phyloP scores from a whole-genome alignment of 2,329 filamentous ascomycete species.

The Scytalidium lignicola region DNA sequence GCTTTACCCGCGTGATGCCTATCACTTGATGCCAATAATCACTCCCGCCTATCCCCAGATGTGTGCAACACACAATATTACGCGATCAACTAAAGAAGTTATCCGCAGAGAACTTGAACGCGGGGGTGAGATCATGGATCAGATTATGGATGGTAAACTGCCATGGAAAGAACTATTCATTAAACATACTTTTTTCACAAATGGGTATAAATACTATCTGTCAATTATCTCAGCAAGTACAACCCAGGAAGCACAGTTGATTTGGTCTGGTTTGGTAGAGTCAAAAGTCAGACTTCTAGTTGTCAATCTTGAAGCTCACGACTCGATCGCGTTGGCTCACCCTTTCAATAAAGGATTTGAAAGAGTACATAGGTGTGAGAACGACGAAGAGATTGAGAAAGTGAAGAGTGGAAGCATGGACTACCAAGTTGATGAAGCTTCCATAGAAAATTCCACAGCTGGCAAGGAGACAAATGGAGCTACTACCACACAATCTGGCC shows the following conservation, averaged over 20 bases:
- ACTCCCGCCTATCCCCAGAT: slow-evolving; percentile 96
- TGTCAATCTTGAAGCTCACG: slow-evolving; percentile 73
- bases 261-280: slow-evolving; percentile 89
- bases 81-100: slow-evolving; percentile 75
- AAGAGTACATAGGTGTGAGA: slow-evolving; percentile 66
- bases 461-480: slow-evolving; percentile 32
- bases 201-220: slow-evolving; percentile 93
- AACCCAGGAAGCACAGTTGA: slow-evolving; percentile 76
- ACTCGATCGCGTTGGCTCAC: slow-evolving; percentile 76
- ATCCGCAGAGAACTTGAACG: slow-evolving; percentile 79
- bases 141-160: slow-evolving; percentile 70
- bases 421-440: slow-evolving; percentile 43
- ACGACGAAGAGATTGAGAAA: slow-evolving; percentile 55
- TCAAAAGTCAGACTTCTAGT: slow-evolving; percentile 88
- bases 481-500: slow-evolving; percentile 31
- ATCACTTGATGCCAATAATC: slow-evolving; percentile 96
- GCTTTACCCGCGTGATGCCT: slow-evolving; percentile 74
- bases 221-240: slow-evolving; percentile 79
- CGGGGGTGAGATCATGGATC: slow-evolving; percentile 70
- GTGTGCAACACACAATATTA: slow-evolving; percentile 96
- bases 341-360: slow-evolving; percentile 93
- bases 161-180: slow-evolving; percentile 85
- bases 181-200: slow-evolving; percentile 89
- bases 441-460: slow-evolving; percentile 23
- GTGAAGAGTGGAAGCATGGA: slow-evolving; percentile 57